phyloP scores from a whole-genome alignment of 495 filamentous ascomycete genomes.

The Penicillium paradoxum region DNA sequence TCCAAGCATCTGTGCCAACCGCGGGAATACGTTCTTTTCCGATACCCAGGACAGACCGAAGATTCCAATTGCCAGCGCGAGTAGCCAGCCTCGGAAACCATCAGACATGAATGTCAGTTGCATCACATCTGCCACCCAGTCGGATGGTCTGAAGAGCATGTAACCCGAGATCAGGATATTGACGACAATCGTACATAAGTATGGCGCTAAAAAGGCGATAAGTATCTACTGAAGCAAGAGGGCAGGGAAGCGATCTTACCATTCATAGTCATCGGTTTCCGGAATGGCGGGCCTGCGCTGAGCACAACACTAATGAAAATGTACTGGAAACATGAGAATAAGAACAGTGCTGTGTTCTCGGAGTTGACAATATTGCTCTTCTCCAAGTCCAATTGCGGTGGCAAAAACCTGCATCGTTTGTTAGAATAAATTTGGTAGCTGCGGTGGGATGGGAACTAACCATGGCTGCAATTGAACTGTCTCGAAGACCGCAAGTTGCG shows the following conservation, averaged over 20 bases:
- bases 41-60: constrained; percentile 62
- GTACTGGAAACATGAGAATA: constrained; percentile 91
- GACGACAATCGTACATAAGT: constrained; percentile 69
- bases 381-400: constrained; percentile 66
- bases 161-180: constrained; percentile 62
- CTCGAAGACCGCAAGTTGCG: constrained; percentile 69
- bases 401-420: constrained; percentile 58
- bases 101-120: constrained; percentile 71
- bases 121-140: constrained; percentile 70
- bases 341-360: constrained; percentile 84
- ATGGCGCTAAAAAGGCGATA: constrained; percentile 48
- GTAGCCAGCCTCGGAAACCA: constrained; percentile 65
- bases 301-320: constrained; percentile 82
- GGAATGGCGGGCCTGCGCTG: constrained; percentile 83
- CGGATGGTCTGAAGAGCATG: constrained; percentile 69
- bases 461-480: constrained; percentile 71
- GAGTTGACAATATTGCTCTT: constrained; percentile 84
- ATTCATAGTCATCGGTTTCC: constrained; percentile 75
- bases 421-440: constrained; percentile 3
- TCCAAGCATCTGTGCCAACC: constrained; percentile 65
- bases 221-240: not conserved
- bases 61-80: constrained; percentile 61
- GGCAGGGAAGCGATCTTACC: constrained; percentile 44
- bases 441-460: constrained; percentile 38
- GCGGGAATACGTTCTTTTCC: constrained; percentile 66